Percentiles rank a stretch among this genome's conserved stretches.
Evolutionary conservation across 2,329 filamentous ascomycete species (phyloP).

Genomic region (Curvularia eragrostidis): DNA sequence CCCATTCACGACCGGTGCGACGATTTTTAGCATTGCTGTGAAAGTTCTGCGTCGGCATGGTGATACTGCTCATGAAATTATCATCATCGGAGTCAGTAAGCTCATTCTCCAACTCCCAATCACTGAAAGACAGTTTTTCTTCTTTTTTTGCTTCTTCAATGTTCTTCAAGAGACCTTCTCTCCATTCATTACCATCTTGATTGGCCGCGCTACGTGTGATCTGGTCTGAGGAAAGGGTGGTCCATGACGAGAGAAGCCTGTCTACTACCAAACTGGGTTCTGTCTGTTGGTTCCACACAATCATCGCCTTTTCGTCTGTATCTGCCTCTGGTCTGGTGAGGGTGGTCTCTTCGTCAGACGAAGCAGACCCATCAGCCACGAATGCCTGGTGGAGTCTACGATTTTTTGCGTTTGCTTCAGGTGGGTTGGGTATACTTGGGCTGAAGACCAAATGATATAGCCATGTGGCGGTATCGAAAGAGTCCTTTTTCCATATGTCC

Average conservation of each 20-base stretch:
- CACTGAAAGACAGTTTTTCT: neutral
- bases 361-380: neutral
- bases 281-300: constrained; percentile 15
- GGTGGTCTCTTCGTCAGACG: neutral
- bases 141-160: constrained; percentile 3
- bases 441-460: constrained; percentile 29
- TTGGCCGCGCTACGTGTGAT: constrained; percentile 18
- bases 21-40: neutral
- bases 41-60: constrained; percentile 4
- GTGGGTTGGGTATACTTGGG: neutral
- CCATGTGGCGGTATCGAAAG: constrained; percentile 31
- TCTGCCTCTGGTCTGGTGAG: neutral
- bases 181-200: constrained; percentile 7
- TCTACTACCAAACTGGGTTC: constrained; percentile 23
- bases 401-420: neutral
- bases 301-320: constrained; percentile 1
- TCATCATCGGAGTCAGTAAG: neutral
- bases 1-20: neutral
- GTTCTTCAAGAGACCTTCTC: neutral
- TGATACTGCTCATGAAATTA: neutral
- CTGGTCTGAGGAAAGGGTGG: constrained; percentile 15
- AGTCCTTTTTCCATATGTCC: constrained; percentile 19
- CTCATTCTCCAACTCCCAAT: constrained; percentile 8
- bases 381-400: constrained; percentile 5
- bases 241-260: constrained; percentile 25